Evolutionary conservation across 306 rosid species (phyloP).

Genomic region (Lablab purpureus): DNA sequence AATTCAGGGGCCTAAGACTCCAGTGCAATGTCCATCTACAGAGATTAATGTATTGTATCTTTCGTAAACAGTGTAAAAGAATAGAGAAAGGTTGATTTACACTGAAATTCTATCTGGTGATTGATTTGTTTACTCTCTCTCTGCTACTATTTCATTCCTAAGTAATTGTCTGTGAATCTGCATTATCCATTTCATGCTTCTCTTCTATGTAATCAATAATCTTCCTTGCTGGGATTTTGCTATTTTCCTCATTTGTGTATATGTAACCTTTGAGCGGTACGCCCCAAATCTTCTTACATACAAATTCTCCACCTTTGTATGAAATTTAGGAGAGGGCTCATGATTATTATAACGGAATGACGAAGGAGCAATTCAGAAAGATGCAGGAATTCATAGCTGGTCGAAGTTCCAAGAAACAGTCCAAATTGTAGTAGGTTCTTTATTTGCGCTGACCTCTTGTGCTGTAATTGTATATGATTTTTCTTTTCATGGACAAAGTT

Average conservation of each 20-base stretch:
- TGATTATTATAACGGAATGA: conserved; percentile 85
- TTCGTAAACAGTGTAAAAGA: background rate
- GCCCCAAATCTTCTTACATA: background rate
- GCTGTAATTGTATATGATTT: conserved; percentile 11
- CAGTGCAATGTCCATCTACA: background rate
- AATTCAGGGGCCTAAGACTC: background rate
- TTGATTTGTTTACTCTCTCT: background rate
- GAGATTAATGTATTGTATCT: background rate
- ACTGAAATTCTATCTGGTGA: background rate
- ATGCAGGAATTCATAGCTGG: conserved; percentile 93
- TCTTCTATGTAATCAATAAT: background rate
- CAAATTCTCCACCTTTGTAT: conserved; percentile 5
- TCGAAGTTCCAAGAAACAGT: conserved; percentile 72
- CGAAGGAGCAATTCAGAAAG: conserved; percentile 81
- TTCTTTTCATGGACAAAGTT: background rate
- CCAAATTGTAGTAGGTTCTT: conserved; percentile 75
- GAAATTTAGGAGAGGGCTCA: conserved; percentile 73
- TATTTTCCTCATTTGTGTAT: background rate
- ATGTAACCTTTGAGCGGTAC: conserved; percentile 10
- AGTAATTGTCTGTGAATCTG: background rate
- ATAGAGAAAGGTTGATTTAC: background rate
- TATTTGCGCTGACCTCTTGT: conserved; percentile 17
- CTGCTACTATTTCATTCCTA: background rate
- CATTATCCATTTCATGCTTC: background rate
- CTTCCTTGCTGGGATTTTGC: background rate